Base-by-base conservation (phyloP, 768 basidiomycete species). In the Xerocomus potaroensis region DNA sequence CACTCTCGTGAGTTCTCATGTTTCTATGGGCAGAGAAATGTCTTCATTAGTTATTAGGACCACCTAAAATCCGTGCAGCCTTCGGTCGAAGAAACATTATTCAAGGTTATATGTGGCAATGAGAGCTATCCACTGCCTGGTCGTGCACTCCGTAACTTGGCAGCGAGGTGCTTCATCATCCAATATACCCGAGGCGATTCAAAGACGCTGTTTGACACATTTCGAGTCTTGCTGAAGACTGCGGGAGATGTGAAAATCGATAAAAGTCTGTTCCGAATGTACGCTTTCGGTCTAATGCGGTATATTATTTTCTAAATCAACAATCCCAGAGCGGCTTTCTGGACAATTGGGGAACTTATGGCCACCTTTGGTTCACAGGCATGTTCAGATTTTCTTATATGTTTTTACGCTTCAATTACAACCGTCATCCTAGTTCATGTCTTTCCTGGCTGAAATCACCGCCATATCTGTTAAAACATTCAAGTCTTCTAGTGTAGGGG, bases 321-420 rank as follows among this genome's bases (percentile, higher is more conserved):
- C 43, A 37, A 36, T 53, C 49, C 22, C 42, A 93, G 91, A 50
- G 88, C 91, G 10, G 83, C 89, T 3, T 83, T 92, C 61, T 89
- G 84, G 51, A 85, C 86, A 50, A 79, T 94, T 19, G 94, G 92
- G 3, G 91, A 95, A 62, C 66, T 97, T 8, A 97, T 97, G 88
- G 77, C 71, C 22, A 72, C 72, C 6, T 89, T 85, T 60, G 95
- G 95, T 5, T 74, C 83, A 5, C 89, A 96, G 71, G 92, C 88
- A 61, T 45, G 83, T 59, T 12, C 15, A n/a, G 29, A 32, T 14
- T 15, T 5, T 29, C 26, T 35, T n/a, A 36, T 34, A 19, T 11
- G 22, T 21, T 23, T n/a, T 37, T 32, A 44, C 7, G 5, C 23
- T 32, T 37, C 15, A 23, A 15, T 37, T 43, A 34, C 18, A 49